Evolutionary conservation across 78 protist genomes (phyloP), one percentile per base, ranked within the genome.

Genomic region (Cyanophora paradoxa): DNA sequence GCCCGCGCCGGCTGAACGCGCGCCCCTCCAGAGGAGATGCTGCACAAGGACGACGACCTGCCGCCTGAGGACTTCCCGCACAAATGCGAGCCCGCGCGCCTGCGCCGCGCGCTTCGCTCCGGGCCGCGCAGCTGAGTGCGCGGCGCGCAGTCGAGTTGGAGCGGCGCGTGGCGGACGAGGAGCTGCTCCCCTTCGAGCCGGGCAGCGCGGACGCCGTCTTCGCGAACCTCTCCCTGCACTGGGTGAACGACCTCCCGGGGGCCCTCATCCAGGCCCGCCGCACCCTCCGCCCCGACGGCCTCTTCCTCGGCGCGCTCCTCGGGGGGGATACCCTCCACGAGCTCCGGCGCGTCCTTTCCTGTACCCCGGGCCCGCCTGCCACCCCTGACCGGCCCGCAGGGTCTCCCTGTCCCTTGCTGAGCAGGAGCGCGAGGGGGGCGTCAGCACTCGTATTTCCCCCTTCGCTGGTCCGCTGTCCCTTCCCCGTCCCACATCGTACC

Each of bases 191-290:
- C 28, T 65, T 64, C 24, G 56, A 1, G 46, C 20, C 8, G 24
- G 17, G 41, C 36, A 4, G 63, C 11, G 3, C 57, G 3, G 82
- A 77, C 37, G 44, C 44, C 7, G 75, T 64, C 24, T 20, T 77
- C 26, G 13, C 41, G 58, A 24, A 26, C 13, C 61, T 77, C 44
- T 11, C 34, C 39, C 30, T 77, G 48, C 82, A 77, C 65, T 77
- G 82, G 82, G 70, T 68, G 56, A 77, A 77, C 61, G 76, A 68
- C 36, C 68, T 77, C n/a, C 76, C 76, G 1, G 75, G 74, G 3
- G 44, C 57, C 31, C 74, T 68, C 7, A 8, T 6, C 8, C 19
- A 7, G 72, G n/a, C 17, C 11, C 39, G 13, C n/a, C 10, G 10
- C 52, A 44, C 26, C 14, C 73, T 67, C 52, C 6, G 42, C 64